Evolutionary conservation across 2,329 filamentous ascomycete species (phyloP).

Genomic region (Colletotrichum sp.): DNA sequence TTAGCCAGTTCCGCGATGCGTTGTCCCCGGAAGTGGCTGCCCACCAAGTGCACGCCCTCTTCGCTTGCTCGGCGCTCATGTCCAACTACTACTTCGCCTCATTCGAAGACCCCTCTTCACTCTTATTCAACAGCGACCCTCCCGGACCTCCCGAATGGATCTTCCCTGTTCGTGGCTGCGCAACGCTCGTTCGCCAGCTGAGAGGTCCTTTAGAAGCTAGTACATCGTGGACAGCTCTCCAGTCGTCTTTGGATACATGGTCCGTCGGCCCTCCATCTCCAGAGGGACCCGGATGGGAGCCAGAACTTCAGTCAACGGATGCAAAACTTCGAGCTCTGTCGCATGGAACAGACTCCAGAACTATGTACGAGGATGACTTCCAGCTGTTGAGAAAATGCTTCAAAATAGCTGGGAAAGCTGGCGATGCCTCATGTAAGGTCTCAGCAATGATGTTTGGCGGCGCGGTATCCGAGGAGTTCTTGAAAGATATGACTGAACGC

Average conservation of each 20-base stretch:
- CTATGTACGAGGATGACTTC: not conserved
- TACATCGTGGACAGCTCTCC: not conserved
- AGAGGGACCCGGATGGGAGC: not conserved
- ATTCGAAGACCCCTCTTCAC: not conserved
- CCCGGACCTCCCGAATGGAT: not conserved
- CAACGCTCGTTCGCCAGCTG: not conserved
- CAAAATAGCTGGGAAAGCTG: not conserved
- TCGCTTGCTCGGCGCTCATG: not conserved
- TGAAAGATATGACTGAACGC: not conserved
- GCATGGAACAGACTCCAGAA: accelerated
- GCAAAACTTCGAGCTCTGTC: accelerated
- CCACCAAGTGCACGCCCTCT: not conserved
- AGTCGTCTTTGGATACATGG: not conserved
- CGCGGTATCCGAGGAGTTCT: not conserved
- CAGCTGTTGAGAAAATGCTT: not conserved
- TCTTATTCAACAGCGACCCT: not conserved
- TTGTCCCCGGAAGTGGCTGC: not conserved
- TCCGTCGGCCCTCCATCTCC: not conserved
- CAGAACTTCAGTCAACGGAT: not conserved
- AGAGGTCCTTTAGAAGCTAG: not conserved
- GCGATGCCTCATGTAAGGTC: not conserved
- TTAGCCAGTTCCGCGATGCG: not conserved
- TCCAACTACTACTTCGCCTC: not conserved
- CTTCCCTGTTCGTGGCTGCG: not conserved
- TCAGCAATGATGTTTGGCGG: not conserved